Base-by-base conservation (phyloP, 108 stramenopile species). In the Skeletonema tropicum region DNA sequence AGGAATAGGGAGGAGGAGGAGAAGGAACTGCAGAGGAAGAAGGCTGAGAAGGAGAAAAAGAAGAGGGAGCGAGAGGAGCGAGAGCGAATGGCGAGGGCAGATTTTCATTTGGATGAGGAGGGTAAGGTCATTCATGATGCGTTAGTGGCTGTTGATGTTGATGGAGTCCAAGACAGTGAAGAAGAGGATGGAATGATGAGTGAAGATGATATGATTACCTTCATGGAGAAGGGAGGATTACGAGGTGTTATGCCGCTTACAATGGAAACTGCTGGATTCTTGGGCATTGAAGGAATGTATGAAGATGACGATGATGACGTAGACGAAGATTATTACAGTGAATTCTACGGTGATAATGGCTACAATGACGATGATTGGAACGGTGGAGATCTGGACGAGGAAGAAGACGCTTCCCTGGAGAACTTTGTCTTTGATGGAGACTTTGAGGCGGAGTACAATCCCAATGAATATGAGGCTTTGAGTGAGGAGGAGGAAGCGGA, bases 101-200 rank as follows among this genome's bases (percentile, higher is more conserved):
- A 59, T 26, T n/a, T n/a, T n/a, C n/a, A n/a, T n/a, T 73, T 86
- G 61, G 72, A 83, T 42, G 89, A 88, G 65, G 90, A 95, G 77
- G 94, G 90, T 7, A 68, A 38, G 19, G 87, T 81, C 17, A 94
- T 94, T 67, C 63, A 85, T 62, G 81, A 66, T 17, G 92, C 85
- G 2, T 68, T 93, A 74, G 87, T 76, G 31, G 84, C n/a, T n/a
- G n/a, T n/a, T n/a, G n/a, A 88, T 19, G 61, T 33, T 17, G 25
- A 33, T 17, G 25, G 2, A 6, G 29, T 1, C 2, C 71, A 69
- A 29, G 66, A 31, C 12, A 75, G 71, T 17, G 74, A 35, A 12
- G 77, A 85, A 35, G 89, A 89, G 19, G 85, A 81, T 14, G 78
- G 68, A 41, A 80, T 64, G 35, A 78, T 88, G 68, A 86, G 86